Evolutionary conservation across 108 stramenopile species (phyloP).

Genomic region (Nannochloropsis gaditana): DNA sequence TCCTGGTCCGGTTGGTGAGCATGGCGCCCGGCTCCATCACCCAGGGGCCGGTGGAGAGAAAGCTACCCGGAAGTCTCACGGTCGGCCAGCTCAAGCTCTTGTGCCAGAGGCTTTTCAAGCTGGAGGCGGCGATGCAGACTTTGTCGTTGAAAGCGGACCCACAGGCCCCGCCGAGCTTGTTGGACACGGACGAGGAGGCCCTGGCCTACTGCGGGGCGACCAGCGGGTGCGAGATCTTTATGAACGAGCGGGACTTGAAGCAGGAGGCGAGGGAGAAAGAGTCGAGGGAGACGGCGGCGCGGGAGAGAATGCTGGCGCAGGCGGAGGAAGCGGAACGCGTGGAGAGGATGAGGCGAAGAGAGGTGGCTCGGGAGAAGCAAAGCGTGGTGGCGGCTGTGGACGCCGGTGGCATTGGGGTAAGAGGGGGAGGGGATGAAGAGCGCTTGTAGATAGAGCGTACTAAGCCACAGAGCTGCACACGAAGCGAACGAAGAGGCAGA

Average conservation of each 20-base stretch:
- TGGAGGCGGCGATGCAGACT: constrained; percentile 25
- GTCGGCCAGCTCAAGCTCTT: constrained; percentile 24
- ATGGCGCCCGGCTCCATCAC: constrained; percentile 24
- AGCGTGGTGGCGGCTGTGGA: background rate
- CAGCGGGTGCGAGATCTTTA: constrained; percentile 30
- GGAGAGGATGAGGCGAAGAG: background rate
- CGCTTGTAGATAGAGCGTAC: background rate
- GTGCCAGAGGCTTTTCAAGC: constrained; percentile 25
- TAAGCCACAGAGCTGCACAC: no score
- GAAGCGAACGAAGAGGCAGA: no score
- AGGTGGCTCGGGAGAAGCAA: background rate
- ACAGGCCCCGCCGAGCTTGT: background rate
- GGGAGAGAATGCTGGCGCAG: background rate
- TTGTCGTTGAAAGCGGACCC: background rate
- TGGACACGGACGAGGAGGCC: background rate
- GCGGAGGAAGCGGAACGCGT: background rate
- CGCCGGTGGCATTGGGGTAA: background rate
- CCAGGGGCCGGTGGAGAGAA: constrained; percentile 24
- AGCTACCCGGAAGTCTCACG: constrained; percentile 17
- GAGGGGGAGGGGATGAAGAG: background rate
- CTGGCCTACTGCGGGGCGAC: constrained; percentile 23
- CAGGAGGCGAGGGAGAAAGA: background rate
- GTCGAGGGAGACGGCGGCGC: background rate
- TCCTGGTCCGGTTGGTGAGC: constrained; percentile 22
- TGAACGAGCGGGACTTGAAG: constrained; percentile 26